Evolutionary conservation across 1,284 basidiomycete genomes (phyloP).

Genomic region (Cutaneotrichosporon sp.): DNA sequence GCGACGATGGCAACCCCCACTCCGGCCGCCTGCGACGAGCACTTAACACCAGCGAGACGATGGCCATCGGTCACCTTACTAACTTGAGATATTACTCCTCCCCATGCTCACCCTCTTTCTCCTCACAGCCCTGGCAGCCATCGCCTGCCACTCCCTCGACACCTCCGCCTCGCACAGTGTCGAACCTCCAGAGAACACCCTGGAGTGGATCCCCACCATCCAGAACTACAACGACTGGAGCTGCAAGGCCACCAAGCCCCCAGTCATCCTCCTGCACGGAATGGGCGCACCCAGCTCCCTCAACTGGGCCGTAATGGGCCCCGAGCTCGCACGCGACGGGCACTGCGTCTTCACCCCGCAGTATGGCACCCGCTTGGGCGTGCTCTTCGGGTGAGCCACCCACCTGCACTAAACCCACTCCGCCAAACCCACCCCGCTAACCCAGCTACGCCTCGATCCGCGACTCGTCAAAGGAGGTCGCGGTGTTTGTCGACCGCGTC

Average conservation of each 20-base stretch:
- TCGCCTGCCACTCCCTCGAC: background rate
- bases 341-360: conserved; percentile 21
- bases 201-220: background rate
- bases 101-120: no score
- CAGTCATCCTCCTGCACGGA: conserved; percentile 18
- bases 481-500: conserved; percentile 11
- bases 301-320: conserved; percentile 13
- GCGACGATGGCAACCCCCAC: no score
- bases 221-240: conserved; percentile 13
- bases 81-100: no score
- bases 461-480: conserved; percentile 10
- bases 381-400: conserved; percentile 12
- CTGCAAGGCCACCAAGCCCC: conserved; percentile 13
- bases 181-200: no score
- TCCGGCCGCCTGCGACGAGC: no score
- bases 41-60: no score
- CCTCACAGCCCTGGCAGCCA: background rate
- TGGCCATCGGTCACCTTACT: no score
- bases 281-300: conserved; percentile 9
- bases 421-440: no score
- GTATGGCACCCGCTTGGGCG: conserved; percentile 11
- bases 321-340: conserved; percentile 5
- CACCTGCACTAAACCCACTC: no score
- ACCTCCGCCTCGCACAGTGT: no score
- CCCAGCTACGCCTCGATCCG: conserved; percentile 3